These are phyloP conservation scores for Meira nashicola DNA, from an alignment of 1,284 basidiomycete species.

Conservation along the genomic window DNA sequence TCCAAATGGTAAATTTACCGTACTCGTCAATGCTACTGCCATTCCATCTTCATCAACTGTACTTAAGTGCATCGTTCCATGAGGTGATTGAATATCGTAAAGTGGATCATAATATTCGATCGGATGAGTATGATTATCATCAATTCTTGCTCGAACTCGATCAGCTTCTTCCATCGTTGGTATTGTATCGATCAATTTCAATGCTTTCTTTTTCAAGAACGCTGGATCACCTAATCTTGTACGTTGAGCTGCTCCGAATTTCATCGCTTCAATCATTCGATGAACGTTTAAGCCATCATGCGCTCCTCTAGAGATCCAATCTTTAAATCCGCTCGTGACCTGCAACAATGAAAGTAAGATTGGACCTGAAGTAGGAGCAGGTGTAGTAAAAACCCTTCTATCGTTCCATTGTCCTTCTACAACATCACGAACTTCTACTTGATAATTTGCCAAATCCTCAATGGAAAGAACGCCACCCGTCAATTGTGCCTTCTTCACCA, in stretches of 20 bases:
- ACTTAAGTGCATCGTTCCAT: constrained; percentile 65
- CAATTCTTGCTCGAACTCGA: constrained; percentile 30
- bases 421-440: constrained; percentile 61
- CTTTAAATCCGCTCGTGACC: constrained; percentile 63
- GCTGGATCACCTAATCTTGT: constrained; percentile 74
- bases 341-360: constrained; percentile 76
- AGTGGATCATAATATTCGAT: constrained; percentile 77
- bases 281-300: constrained; percentile 54
- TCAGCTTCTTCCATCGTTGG: constrained; percentile 68
- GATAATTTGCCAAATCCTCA: constrained; percentile 68
- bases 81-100: constrained; percentile 70
- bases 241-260: constrained; percentile 64
- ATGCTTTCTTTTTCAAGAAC: constrained; percentile 60
- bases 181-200: constrained; percentile 63
- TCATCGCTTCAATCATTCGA: constrained; percentile 69
- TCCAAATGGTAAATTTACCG: constrained; percentile 83
- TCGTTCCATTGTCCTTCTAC: constrained; percentile 70
- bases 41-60: constrained; percentile 59
- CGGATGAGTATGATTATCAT: constrained; percentile 65
- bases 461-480: constrained; percentile 72
- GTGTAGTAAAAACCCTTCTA: constrained; percentile 73
- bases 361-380: constrained; percentile 77
- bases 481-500: constrained; percentile 64
- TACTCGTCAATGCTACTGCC: constrained; percentile 61
- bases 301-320: constrained; percentile 1